Conservation (phyloP, 495 filamentous ascomycete species). For the Penicillium dipodomyicola region DNA sequence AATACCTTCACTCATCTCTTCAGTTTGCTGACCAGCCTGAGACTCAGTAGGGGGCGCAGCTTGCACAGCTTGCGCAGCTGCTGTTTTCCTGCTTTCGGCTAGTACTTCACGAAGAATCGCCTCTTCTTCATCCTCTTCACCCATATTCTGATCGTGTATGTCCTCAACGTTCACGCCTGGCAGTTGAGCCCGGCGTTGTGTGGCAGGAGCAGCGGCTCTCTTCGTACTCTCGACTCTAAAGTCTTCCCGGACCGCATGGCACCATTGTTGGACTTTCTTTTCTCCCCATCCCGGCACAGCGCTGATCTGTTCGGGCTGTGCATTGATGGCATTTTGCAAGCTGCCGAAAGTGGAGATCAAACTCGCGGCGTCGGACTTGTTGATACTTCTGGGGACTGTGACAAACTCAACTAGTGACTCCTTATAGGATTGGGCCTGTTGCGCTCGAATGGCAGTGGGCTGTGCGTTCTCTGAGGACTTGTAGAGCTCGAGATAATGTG, state of each 20-base stretch:
- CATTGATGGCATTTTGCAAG: slow-evolving; percentile 81
- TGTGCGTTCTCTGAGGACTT: slow-evolving; percentile 87
- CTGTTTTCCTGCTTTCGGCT: slow-evolving; percentile 15
- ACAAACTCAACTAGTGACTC: slow-evolving; percentile 92
- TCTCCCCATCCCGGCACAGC: slow-evolving; percentile 89
- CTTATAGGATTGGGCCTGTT: slow-evolving; percentile 77
- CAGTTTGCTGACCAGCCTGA: background rate
- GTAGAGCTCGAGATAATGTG: slow-evolving; percentile 87
- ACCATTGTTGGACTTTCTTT: slow-evolving; percentile 88
- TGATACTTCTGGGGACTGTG: slow-evolving; percentile 83
- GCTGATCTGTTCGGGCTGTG: slow-evolving; percentile 76
- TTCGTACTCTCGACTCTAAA: slow-evolving; percentile 72
- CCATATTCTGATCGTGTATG: slow-evolving; percentile 29
- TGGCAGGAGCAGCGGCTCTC: slow-evolving; percentile 43
- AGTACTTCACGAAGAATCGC: slow-evolving; percentile 21
- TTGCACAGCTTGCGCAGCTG: slow-evolving; percentile 8
- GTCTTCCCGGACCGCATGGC: slow-evolving; percentile 72
- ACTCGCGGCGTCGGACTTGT: slow-evolving; percentile 88
- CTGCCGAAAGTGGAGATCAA: slow-evolving; percentile 87
- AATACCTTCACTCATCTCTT: slow-evolving; percentile 29
- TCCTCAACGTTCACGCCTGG: slow-evolving; percentile 34
- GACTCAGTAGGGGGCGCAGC: background rate
- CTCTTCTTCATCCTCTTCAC: slow-evolving; percentile 25
- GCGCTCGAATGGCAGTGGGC: slow-evolving; percentile 75
- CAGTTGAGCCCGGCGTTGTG: slow-evolving; percentile 17